Conservation (phyloP, 371 early-diverging fungal genomes). For the Saksenaea vasiformis region DNA sequence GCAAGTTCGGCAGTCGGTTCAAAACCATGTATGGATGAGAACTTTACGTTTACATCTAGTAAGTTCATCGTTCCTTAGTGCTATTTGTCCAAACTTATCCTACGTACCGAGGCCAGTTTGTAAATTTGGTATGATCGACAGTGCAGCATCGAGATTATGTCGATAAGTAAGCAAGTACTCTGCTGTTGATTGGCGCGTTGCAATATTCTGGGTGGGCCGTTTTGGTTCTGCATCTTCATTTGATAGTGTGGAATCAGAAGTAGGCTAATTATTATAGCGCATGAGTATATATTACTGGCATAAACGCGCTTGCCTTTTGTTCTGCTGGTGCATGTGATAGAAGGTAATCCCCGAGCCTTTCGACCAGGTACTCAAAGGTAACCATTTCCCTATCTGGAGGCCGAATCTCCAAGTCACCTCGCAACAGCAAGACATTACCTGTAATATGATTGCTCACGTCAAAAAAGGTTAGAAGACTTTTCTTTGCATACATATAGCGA, state of each 20-base stretch:
- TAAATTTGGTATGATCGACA: slow-evolving; percentile 57
- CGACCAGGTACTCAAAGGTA: slow-evolving; percentile 71
- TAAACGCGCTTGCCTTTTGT: slow-evolving; percentile 1
- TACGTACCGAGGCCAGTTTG: slow-evolving; percentile 47
- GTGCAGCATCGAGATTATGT: slow-evolving; percentile 42
- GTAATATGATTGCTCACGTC: background rate
- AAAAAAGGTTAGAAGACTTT: background rate
- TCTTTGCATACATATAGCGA: slow-evolving; percentile 65
- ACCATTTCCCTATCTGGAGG: slow-evolving; percentile 61
- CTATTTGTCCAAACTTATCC: background rate
- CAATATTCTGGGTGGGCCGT: background rate
- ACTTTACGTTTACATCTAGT: slow-evolving; percentile 82
- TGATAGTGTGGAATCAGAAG: background rate
- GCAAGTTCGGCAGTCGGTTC: slow-evolving; percentile 73
- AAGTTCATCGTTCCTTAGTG: background rate
- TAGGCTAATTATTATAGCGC: background rate
- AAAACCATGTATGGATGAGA: slow-evolving; percentile 77
- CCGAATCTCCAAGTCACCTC: slow-evolving; percentile 67
- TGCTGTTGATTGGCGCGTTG: slow-evolving; percentile 22
- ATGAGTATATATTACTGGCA: background rate
- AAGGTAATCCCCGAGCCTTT: slow-evolving; percentile 74
- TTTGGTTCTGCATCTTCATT: background rate
- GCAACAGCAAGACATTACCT: slow-evolving; percentile 80
- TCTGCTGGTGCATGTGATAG: slow-evolving; percentile 38
- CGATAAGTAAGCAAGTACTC: slow-evolving; percentile 41